These are phyloP conservation scores for Haplosporangium gracile DNA, from an alignment of 192 early-diverging fungal genomes.

Conservation along the genomic window DNA sequence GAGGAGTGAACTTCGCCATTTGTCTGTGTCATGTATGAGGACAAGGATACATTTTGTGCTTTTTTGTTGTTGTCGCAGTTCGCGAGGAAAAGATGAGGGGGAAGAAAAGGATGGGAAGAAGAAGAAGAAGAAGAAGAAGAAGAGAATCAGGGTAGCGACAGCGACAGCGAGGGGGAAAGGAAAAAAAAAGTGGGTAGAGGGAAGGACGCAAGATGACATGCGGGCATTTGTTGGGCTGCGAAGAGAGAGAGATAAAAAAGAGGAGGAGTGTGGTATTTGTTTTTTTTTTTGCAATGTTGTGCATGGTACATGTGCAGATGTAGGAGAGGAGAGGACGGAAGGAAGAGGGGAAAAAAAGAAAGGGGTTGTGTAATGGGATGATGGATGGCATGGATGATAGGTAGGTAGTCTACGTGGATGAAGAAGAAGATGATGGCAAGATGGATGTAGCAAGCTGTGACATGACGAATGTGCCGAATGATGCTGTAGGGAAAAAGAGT, in stretches of 20 bases:
- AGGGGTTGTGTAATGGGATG: background rate
- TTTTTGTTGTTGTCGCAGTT: background rate
- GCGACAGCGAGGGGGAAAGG: background rate
- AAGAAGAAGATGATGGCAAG: background rate
- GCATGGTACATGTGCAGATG: conserved; percentile 9
- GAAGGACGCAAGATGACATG: background rate
- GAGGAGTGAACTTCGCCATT: background rate
- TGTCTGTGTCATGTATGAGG: background rate
- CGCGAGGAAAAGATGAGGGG: no score
- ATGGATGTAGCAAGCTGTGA: background rate
- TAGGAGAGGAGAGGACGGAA: background rate
- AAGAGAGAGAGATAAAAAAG: background rate
- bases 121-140: background rate
- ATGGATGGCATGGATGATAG: background rate
- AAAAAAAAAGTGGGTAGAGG: background rate
- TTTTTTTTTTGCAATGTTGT: background rate
- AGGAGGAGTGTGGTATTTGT: background rate
- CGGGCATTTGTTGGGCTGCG: background rate
- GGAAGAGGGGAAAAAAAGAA: background rate
- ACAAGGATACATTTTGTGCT: background rate
- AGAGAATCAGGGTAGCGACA: background rate
- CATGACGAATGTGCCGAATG: background rate
- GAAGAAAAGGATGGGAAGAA: background rate
- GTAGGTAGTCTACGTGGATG: background rate
- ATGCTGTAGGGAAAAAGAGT: no score